These are phyloP conservation scores for Penicillium alfredii DNA, from an alignment of 495 filamentous ascomycete genomes.

Conservation along the genomic window DNA sequence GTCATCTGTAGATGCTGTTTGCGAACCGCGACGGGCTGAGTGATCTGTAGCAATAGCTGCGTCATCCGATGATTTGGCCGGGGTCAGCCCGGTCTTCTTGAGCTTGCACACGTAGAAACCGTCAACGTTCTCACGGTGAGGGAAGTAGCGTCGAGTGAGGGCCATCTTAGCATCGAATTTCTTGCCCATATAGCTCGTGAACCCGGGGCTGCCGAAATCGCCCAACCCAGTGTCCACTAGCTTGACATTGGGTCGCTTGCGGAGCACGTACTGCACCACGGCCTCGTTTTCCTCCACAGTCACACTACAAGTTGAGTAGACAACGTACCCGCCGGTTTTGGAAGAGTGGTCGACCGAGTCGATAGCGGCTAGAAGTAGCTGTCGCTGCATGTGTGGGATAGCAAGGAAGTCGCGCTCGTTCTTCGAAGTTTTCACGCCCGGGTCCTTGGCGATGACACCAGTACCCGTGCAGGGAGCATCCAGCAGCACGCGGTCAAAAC, in stretches of 20 bases:
- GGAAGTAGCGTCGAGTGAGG: slow-evolving; percentile 83
- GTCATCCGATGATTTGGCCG: slow-evolving; percentile 39
- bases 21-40: no score
- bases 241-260: slow-evolving; percentile 84
- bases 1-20: slow-evolving; percentile 21
- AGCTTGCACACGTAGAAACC: slow-evolving; percentile 98
- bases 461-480: slow-evolving; percentile 80
- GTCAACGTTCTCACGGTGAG: slow-evolving; percentile 92
- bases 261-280: slow-evolving; percentile 88
- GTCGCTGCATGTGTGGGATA: slow-evolving; percentile 89
- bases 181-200: slow-evolving; percentile 82
- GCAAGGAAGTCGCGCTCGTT: slow-evolving; percentile 86
- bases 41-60: slow-evolving; percentile 13
- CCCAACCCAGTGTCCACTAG: slow-evolving; percentile 85
- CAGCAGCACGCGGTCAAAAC: slow-evolving; percentile 79
- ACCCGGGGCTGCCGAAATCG: slow-evolving; percentile 87
- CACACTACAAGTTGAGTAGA: slow-evolving; percentile 90
- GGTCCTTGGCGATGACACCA: slow-evolving; percentile 92
- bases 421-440: slow-evolving; percentile 95
- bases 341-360: slow-evolving; percentile 83
- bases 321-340: slow-evolving; percentile 87
- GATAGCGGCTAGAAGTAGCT: slow-evolving; percentile 87
- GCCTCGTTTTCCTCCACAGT: slow-evolving; percentile 91
- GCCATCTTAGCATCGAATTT: slow-evolving; percentile 80
- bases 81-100: slow-evolving; percentile 78